phyloP scores from a whole-genome alignment of 2,329 filamentous ascomycete genomes.

The Colletotrichum sp. region DNA sequence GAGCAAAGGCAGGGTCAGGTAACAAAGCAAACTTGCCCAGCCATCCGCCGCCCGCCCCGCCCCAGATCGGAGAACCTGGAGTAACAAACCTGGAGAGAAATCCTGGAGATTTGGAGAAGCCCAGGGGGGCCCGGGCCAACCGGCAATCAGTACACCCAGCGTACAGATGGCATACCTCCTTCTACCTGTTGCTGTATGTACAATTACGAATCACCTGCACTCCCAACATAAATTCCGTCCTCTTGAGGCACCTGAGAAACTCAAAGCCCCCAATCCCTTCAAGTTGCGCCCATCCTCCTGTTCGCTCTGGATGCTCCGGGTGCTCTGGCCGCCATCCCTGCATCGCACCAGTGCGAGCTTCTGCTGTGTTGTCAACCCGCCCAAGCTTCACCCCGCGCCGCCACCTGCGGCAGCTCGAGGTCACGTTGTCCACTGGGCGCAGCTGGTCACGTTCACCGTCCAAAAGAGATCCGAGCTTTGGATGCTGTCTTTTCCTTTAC shows the following conservation, averaged over 20 bases:
- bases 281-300: not conserved
- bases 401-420: not conserved
- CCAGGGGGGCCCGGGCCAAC: not conserved
- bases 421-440: slow-evolving; percentile 14
- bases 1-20: not conserved
- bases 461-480: not conserved
- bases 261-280: not conserved
- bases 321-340: not conserved
- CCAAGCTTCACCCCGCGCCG: not conserved
- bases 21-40: not conserved
- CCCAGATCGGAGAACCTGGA: not conserved
- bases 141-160: not conserved
- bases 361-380: not conserved
- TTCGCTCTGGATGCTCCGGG: not conserved
- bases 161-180: not conserved
- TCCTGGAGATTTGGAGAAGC: not conserved
- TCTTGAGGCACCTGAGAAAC: not conserved
- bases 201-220: not conserved
- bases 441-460: slow-evolving; percentile 11
- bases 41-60: not conserved
- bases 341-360: not conserved
- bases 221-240: not conserved
- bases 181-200: not conserved
- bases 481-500: not conserved
- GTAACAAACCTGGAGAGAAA: not conserved